phyloP scores from a whole-genome alignment of 2,329 filamentous ascomycete genomes.

The Calonectria hawksworthii region DNA sequence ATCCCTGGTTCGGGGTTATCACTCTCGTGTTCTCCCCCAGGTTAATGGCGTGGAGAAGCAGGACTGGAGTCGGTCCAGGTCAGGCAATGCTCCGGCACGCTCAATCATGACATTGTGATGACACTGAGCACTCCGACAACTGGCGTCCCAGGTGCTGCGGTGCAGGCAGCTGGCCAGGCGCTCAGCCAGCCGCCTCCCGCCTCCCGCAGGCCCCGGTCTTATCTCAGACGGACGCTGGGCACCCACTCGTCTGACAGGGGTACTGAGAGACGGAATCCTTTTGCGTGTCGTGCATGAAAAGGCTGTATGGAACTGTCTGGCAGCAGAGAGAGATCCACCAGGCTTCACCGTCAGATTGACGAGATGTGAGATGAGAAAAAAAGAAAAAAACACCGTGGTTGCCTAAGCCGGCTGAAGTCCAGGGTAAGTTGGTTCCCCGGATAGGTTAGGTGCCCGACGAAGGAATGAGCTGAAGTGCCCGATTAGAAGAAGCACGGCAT shows the following conservation, averaged over 20 bases:
- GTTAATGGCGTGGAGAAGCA: slow-evolving; percentile 11
- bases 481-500: neutral
- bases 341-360: slow-evolving; percentile 33
- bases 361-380: slow-evolving; percentile 9
- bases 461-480: slow-evolving; percentile 19
- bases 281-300: slow-evolving; percentile 11
- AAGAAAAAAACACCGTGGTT: slow-evolving; percentile 15
- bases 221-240: slow-evolving; percentile 18
- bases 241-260: slow-evolving; percentile 11
- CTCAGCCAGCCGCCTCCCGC: slow-evolving; percentile 16
- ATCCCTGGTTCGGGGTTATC: slow-evolving; percentile 13
- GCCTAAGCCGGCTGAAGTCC: slow-evolving; percentile 23
- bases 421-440: slow-evolving; percentile 18
- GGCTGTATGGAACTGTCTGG: slow-evolving; percentile 6
- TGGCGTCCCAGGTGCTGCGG: slow-evolving; percentile 2
- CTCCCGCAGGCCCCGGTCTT: slow-evolving; percentile 14
- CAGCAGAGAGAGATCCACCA: slow-evolving; percentile 6
- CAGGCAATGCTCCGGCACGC: neutral
- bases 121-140: neutral
- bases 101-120: neutral
- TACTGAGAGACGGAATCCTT: slow-evolving; percentile 7
- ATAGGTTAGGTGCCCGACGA: slow-evolving; percentile 13
- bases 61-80: slow-evolving; percentile 1
- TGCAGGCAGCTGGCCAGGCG: slow-evolving; percentile 8
- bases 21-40: slow-evolving; percentile 10